A percentile compares a stretch with the other conserved stretches of the same genome.
phyloP scores from a whole-genome alignment of 2,329 filamentous ascomycete genomes.

The Alternaria gansuensis region DNA sequence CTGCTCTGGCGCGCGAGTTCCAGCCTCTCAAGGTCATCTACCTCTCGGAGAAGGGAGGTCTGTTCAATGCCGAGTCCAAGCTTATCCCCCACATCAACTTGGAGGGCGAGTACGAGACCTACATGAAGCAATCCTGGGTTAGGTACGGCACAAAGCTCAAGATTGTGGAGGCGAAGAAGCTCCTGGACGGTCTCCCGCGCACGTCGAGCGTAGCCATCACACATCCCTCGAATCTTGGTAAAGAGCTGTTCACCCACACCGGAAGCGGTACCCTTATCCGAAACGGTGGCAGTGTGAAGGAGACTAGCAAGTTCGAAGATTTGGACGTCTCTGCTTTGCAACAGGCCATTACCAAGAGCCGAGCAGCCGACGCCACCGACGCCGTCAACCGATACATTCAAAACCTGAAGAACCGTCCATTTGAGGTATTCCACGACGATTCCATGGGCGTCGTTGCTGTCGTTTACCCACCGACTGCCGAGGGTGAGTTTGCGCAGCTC shows the following conservation, averaged over 20 bases:
- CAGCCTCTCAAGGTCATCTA: constrained; percentile 98
- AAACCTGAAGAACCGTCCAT: constrained; percentile 76
- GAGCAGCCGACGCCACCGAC: constrained; percentile 79
- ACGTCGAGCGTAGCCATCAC: constrained; percentile 97
- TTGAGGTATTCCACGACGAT: constrained; percentile 95
- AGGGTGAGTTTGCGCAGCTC: constrained; percentile 77
- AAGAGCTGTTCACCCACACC: constrained; percentile 95
- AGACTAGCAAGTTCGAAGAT: constrained; percentile 73
- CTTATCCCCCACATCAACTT: constrained; percentile 98
- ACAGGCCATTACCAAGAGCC: constrained; percentile 80
- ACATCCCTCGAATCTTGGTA: constrained; percentile 92
- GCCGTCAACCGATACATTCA: constrained; percentile 89
- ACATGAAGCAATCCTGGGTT: constrained; percentile 96
- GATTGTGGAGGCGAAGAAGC: constrained; percentile 96
- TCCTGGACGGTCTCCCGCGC: constrained; percentile 85
- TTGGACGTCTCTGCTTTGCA: constrained; percentile 83
- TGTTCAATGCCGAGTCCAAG: constrained; percentile 93
- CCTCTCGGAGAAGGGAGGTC: constrained; percentile 94
- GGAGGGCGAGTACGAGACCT: constrained; percentile 91
- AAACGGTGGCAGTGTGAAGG: constrained; percentile 87
- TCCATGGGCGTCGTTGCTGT: constrained; percentile 91
- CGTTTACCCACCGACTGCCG: constrained; percentile 76
- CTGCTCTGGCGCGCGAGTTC: constrained; percentile 86
- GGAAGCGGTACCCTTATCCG: constrained; percentile 93
- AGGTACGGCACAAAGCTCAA: constrained; percentile 93